Percentiles rank a stretch among this genome's conserved stretches.
Evolutionary conservation across 352 stramenopile species (phyloP).

Genomic region (Globisporangium paddicum): DNA sequence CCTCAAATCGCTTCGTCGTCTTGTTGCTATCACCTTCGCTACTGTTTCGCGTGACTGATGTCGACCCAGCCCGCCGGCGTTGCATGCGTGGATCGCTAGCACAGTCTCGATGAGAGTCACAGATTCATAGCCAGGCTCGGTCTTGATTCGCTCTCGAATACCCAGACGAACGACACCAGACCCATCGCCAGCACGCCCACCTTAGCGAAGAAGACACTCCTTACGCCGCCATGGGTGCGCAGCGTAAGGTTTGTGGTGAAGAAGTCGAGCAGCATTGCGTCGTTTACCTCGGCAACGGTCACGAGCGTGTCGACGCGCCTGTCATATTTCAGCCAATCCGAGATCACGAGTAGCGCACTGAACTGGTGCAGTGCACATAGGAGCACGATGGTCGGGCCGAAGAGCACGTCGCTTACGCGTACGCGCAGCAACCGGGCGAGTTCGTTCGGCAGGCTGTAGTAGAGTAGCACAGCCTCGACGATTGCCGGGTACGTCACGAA

Average conservation of each 20-base stretch:
- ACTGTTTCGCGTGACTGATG: neutral
- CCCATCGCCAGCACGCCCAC: neutral
- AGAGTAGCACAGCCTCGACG: slow-evolving; percentile 20
- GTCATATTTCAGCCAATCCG: neutral
- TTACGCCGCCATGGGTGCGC: slow-evolving; percentile 9
- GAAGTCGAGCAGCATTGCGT: slow-evolving; percentile 8
- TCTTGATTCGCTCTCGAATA: neutral
- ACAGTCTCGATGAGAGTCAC: neutral
- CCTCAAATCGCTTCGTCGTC: neutral
- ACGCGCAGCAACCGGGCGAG: slow-evolving; percentile 8
- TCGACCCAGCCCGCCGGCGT: neutral
- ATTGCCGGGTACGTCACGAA: slow-evolving; percentile 30
- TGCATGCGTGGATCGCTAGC: neutral
- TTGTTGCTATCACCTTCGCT: neutral
- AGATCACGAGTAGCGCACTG: neutral
- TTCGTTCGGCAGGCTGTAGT: slow-evolving; percentile 21
- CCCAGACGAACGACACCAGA: neutral
- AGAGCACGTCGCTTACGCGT: slow-evolving; percentile 21
- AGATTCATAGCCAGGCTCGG: neutral
- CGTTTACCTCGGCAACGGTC: slow-evolving; percentile 2
- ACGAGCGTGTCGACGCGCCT: slow-evolving; percentile 5
- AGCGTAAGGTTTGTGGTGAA: slow-evolving; percentile 7
- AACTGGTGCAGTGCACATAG: slow-evolving; percentile 15
- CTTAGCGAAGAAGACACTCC: slow-evolving; percentile 7
- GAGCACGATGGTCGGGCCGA: slow-evolving; percentile 19